Percentiles rank a stretch among this genome's conserved stretches.
Conservation (phyloP, 2,329 filamentous ascomycete species). For the Aspergillus unguis region DNA sequence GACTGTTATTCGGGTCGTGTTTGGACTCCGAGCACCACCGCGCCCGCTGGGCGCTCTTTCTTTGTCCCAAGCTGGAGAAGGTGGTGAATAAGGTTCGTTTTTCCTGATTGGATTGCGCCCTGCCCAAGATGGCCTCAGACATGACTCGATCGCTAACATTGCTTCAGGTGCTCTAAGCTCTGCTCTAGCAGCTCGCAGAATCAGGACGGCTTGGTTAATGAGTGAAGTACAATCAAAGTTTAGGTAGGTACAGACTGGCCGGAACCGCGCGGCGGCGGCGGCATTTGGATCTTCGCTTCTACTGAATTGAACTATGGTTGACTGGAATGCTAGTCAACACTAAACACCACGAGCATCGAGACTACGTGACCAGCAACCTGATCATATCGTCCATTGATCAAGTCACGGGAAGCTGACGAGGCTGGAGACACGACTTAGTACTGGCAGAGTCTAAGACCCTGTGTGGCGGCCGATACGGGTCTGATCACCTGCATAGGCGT, state of each 20-base stretch:
- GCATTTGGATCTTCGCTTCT: not conserved
- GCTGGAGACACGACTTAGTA: constrained; percentile 11
- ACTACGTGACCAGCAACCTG: too few species aligned
- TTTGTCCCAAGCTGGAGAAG: not conserved
- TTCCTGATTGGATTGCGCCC: not conserved
- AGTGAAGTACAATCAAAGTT: constrained; percentile 11
- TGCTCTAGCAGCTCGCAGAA: not conserved
- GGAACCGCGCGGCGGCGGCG: not conserved
- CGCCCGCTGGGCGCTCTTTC: not conserved
- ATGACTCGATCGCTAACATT: not conserved
- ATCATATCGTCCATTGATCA: constrained; percentile 14
- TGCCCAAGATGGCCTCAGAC: too few species aligned
- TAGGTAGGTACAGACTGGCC: constrained; percentile 9
- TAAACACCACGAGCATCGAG: constrained; percentile 11
- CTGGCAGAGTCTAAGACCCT: constrained; percentile 8
- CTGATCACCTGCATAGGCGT: constrained; percentile 38
- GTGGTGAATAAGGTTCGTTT: constrained; percentile 2
- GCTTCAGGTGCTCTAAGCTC: not conserved
- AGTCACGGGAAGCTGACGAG: constrained; percentile 22
- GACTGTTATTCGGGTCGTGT: not conserved
- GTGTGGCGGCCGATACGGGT: constrained; percentile 24
- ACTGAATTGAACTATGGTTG: constrained; percentile 8
- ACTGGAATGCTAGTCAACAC: constrained; percentile 31
- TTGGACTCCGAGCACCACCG: not conserved
- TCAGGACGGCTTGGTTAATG: not conserved